Evolutionary conservation across 176 grass and related monocot species (phyloP).

Genomic region (Oryza meyeriana): DNA sequence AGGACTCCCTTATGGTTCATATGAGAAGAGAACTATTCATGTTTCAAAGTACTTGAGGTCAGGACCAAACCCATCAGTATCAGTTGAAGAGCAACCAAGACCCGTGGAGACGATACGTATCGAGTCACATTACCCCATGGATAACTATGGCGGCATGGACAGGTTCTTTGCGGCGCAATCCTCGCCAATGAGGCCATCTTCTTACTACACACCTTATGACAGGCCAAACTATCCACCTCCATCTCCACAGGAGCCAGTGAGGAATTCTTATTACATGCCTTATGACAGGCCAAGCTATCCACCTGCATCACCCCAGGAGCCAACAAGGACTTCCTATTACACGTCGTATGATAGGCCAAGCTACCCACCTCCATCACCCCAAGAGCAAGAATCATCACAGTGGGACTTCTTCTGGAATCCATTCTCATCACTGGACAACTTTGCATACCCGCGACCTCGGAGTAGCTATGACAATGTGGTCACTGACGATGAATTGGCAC

Average conservation of each 20-base stretch:
- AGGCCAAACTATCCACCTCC: constrained; percentile 42
- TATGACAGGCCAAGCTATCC: constrained; percentile 50
- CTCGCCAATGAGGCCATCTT: constrained; percentile 41
- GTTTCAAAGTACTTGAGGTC: constrained; percentile 69
- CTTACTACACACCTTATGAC: constrained; percentile 50
- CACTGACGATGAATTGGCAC: constrained; percentile 79
- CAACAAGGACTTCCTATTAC: constrained; percentile 58
- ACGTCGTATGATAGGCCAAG: constrained; percentile 48
- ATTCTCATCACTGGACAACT: constrained; percentile 66
- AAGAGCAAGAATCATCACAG: constrained; percentile 60
- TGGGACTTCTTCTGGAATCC: constrained; percentile 98
- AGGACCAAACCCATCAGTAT: constrained; percentile 66
- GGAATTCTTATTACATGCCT: constrained; percentile 61
- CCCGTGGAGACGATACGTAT: constrained; percentile 58
- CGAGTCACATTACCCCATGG: constrained; percentile 64
- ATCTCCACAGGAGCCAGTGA: constrained; percentile 50
- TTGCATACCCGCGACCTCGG: constrained; percentile 55
- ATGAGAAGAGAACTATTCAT: constrained; percentile 67
- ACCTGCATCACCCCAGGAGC: constrained; percentile 52
- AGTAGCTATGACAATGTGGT: constrained; percentile 53
- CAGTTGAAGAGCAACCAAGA: constrained; percentile 66
- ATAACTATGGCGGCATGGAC: constrained; percentile 44
- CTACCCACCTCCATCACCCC: constrained; percentile 58
- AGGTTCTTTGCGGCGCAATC: constrained; percentile 29
- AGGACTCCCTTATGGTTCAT: constrained; percentile 55